A percentile compares a stretch with the other conserved stretches of the same genome.
Conservation (phyloP, 1,284 basidiomycete species). For the Trichosporon asahii region DNA sequence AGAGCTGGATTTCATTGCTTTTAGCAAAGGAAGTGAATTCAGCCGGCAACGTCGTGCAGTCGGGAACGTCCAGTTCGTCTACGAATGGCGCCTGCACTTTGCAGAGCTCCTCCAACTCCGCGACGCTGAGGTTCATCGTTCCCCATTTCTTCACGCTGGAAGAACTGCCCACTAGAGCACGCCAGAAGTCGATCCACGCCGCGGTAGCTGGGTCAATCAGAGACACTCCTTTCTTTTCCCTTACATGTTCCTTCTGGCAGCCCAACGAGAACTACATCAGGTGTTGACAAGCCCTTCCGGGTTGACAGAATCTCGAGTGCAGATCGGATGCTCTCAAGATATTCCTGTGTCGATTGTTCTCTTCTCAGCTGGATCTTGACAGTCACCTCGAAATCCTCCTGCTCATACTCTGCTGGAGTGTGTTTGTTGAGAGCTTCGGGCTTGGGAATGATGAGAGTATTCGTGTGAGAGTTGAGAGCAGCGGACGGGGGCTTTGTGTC, state of each 20-base stretch:
- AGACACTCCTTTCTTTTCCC: constrained; percentile 11
- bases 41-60: constrained; percentile 47
- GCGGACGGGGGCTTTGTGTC: constrained; percentile 33
- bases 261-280: constrained; percentile 42
- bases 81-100: constrained; percentile 25
- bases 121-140: constrained; percentile 39
- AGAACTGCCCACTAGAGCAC: neutral
- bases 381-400: constrained; percentile 42
- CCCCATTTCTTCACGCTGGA: constrained; percentile 32
- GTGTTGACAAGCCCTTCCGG: constrained; percentile 33
- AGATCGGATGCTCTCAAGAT: constrained; percentile 26
- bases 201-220: constrained; percentile 5
- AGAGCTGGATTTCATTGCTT: constrained; percentile 41
- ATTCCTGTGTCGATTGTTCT: neutral
- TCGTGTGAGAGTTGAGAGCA: constrained; percentile 9
- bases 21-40: constrained; percentile 43
- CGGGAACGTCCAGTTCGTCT: constrained; percentile 49
- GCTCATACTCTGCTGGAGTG: neutral
- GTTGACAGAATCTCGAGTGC: constrained; percentile 26
- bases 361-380: constrained; percentile 45
- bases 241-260: constrained; percentile 27
- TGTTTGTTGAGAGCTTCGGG: constrained; percentile 36
- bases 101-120: constrained; percentile 26
- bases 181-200: constrained; percentile 17
- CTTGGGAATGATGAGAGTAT: constrained; percentile 35